phyloP scores from a whole-genome alignment of 2,329 filamentous ascomycete genomes.

The Phialophora macrospora region DNA sequence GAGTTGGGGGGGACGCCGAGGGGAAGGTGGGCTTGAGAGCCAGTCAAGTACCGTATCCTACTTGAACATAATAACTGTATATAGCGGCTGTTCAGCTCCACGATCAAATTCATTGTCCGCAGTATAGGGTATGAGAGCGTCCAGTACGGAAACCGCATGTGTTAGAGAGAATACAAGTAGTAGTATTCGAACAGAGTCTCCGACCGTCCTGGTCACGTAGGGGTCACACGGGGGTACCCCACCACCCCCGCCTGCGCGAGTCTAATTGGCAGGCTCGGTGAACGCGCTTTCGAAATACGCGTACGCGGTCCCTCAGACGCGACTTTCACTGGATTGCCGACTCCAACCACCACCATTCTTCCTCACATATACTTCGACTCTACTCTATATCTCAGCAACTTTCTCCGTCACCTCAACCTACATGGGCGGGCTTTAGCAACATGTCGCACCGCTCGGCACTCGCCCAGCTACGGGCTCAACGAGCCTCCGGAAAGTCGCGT shows the following conservation, averaged over 20 bases:
- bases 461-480: constrained; percentile 81
- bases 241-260: background rate
- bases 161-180: too few species aligned
- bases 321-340: background rate
- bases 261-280: background rate
- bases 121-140: too few species aligned
- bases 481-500: constrained; percentile 87
- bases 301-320: background rate
- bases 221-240: background rate
- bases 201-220: too few species aligned
- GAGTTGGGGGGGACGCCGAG: too few species aligned
- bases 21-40: too few species aligned
- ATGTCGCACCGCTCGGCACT: constrained; percentile 44
- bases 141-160: too few species aligned
- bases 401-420: background rate
- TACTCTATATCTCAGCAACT: background rate
- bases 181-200: too few species aligned
- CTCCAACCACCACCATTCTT: constrained; percentile 7
- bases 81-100: background rate
- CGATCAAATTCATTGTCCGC: background rate
- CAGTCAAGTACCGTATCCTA: too few species aligned
- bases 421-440: constrained; percentile 9
- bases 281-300: constrained; percentile 1
- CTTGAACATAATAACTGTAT: too few species aligned
- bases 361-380: background rate